phyloP scores from a whole-genome alignment of 169 alveolate genomes.

The Eimeria falciformis region DNA sequence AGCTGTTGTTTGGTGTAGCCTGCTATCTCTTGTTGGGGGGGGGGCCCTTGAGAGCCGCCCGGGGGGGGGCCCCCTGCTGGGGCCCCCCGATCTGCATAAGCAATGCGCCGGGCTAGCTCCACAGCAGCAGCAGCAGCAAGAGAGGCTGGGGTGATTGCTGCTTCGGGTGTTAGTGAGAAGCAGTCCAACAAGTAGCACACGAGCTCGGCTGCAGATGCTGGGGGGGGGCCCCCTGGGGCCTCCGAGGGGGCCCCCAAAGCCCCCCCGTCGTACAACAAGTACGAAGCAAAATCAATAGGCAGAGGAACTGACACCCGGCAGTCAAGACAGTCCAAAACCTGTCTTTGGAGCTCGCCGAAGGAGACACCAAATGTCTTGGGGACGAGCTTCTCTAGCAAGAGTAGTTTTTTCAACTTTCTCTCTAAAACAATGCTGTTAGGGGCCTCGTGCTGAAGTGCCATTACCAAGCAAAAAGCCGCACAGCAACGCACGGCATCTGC shows the following conservation, averaged over 20 bases:
- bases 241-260: background rate
- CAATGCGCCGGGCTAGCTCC: slow-evolving; percentile 36
- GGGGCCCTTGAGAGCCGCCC: background rate
- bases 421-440: slow-evolving; percentile 56
- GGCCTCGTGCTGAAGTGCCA: slow-evolving; percentile 59
- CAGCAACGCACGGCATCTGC: slow-evolving; percentile 37
- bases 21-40: background rate
- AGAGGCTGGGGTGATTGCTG: slow-evolving; percentile 42
- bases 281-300: slow-evolving; percentile 50
- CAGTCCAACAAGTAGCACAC: slow-evolving; percentile 57
- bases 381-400: background rate
- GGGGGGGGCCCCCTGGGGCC: background rate
- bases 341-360: slow-evolving; percentile 17
- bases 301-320: slow-evolving; percentile 48
- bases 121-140: slow-evolving; percentile 73
- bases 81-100: background rate
- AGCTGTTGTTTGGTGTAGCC: background rate
- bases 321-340: background rate
- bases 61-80: background rate
- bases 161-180: slow-evolving; percentile 47
- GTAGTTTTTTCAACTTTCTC: background rate
- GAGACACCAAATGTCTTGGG: background rate
- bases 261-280: slow-evolving; percentile 32
- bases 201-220: slow-evolving; percentile 6
- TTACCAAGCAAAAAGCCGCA: slow-evolving; percentile 38